phyloP scores from a whole-genome alignment of 2,329 filamentous ascomycete species.

The Xylogone sp. region DNA sequence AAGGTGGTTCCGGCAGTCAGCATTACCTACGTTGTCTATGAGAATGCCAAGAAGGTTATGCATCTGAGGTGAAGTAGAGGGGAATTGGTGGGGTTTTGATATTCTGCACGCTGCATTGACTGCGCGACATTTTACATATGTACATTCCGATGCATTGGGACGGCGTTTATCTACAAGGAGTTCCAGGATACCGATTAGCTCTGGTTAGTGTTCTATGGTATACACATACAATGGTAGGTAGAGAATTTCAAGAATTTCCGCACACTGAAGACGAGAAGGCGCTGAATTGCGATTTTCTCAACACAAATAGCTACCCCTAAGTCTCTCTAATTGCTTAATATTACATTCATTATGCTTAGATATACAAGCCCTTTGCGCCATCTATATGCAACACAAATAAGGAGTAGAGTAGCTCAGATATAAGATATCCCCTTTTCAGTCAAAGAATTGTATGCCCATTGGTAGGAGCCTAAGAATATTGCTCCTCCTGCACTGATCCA shows the following conservation, averaged over 20 bases:
- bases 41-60: conserved; percentile 78
- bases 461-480: conserved; percentile 91
- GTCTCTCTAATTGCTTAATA: no score
- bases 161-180: conserved; percentile 7
- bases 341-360: background rate
- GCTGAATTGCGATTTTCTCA: background rate
- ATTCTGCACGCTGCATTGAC: background rate
- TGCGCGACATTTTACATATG: background rate
- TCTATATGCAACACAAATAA: conserved; percentile 14
- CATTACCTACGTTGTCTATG: conserved; percentile 92
- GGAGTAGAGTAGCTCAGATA: conserved; percentile 2
- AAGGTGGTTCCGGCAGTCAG: conserved; percentile 96
- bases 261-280: background rate
- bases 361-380: conserved; percentile 6
- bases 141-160: conserved; percentile 7
- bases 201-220: background rate
- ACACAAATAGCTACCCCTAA: background rate
- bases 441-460: conserved; percentile 78
- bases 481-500: conserved; percentile 96
- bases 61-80: conserved; percentile 15
- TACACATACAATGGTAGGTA: background rate
- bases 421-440: conserved; percentile 33
- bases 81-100: background rate
- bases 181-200: conserved; percentile 11
- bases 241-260: background rate